Conservation (phyloP, 2,329 filamentous ascomycete species). For the Atkinsonella texensis region DNA sequence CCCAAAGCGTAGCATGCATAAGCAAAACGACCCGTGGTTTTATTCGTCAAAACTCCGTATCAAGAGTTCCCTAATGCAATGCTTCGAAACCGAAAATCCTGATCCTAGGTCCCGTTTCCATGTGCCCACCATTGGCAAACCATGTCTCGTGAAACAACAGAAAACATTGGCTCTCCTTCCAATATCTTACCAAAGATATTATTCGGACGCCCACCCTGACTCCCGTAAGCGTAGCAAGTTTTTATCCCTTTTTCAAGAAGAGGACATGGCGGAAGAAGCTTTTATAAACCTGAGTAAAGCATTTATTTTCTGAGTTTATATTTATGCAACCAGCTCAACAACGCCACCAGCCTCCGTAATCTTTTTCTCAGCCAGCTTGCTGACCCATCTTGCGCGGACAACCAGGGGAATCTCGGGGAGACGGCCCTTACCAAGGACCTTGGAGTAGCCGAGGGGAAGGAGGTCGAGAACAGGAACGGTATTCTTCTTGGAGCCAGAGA, state of each 20-base stretch:
- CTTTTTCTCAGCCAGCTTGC: constrained; percentile 95
- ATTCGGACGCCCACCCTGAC: constrained; percentile 4
- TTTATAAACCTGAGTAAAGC: not conserved
- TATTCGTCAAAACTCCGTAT: constrained; percentile 28
- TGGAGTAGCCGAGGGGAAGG: constrained; percentile 92
- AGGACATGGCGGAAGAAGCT: not conserved
- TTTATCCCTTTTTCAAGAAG: not conserved
- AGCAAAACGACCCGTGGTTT: constrained; percentile 25
- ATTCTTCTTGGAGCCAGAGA: constrained; percentile 68
- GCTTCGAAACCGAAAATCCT: constrained; percentile 25
- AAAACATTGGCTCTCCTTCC: not conserved
- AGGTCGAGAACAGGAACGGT: constrained; percentile 97
- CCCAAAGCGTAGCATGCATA: constrained; percentile 9
- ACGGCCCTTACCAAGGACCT: constrained; percentile 97
- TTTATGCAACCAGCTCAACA: constrained; percentile 82
- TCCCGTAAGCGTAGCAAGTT: not conserved
- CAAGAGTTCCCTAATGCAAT: constrained; percentile 29
- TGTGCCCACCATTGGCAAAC: constrained; percentile 5
- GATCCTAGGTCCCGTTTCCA: constrained; percentile 16
- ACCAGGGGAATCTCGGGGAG: constrained; percentile 87
- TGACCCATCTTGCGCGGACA: constrained; percentile 90
- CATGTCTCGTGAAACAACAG: constrained; percentile 3
- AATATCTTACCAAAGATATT: not conserved
- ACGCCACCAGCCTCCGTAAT: constrained; percentile 96
- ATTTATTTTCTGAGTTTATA: constrained; percentile 5